A percentile compares a stretch with the other conserved stretches of the same genome.
phyloP scores from a whole-genome alignment of 192 early-diverging fungal genomes.

The Gonapodya sp. region DNA sequence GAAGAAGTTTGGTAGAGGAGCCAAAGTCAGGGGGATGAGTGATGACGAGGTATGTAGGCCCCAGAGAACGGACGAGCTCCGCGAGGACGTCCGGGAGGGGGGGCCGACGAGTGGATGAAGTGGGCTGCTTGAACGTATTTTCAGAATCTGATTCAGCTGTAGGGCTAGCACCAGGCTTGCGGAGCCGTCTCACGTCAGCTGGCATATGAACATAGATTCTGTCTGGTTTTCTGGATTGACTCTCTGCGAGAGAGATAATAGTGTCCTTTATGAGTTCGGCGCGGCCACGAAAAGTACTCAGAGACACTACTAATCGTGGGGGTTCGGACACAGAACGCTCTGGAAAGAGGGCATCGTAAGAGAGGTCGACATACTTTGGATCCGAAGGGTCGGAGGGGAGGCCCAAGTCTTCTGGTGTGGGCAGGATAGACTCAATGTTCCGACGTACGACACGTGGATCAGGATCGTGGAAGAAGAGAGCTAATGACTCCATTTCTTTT shows the following conservation, averaged over 20 bases:
- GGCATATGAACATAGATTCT: not conserved
- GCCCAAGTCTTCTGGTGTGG: not conserved
- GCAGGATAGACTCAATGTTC: not conserved
- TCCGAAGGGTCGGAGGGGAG: not conserved
- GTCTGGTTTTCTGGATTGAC: not conserved
- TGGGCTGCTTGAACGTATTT: not conserved
- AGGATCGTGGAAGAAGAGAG: not conserved
- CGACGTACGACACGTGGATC: not conserved
- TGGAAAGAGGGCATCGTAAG: not conserved
- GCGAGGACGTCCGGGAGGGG: not conserved
- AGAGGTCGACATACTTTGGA: not conserved
- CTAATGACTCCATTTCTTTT: not conserved
- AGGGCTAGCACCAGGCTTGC: not conserved
- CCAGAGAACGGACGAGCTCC: not conserved
- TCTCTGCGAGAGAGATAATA: not conserved
- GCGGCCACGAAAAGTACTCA: not conserved
- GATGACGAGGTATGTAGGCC: not conserved
- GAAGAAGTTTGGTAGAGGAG: constrained; percentile 13
- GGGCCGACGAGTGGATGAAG: not conserved
- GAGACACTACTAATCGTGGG: not conserved
- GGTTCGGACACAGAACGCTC: not conserved
- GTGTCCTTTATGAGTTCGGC: not conserved
- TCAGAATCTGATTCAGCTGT: not conserved
- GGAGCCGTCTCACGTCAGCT: not conserved
- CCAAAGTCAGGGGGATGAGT: constrained; percentile 10